Conservation (phyloP, 371 early-diverging fungal species). For the Umbelopsis sp. region DNA sequence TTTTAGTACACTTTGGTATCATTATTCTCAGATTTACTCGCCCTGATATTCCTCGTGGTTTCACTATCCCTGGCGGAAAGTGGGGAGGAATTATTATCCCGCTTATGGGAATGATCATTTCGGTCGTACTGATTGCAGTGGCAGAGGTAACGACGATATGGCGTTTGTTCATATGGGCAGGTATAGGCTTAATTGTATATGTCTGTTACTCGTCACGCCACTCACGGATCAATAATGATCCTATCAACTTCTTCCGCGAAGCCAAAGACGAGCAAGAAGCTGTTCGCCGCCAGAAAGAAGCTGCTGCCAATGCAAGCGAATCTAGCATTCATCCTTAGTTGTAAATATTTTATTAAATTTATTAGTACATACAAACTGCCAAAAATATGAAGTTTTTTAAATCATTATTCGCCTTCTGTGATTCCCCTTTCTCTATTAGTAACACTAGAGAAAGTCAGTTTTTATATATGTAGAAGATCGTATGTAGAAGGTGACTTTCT, state of each 20-base stretch:
- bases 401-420: too few relatives aligned
- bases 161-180: conserved; percentile 70
- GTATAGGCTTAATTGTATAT: conserved; percentile 74
- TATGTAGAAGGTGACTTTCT: too few relatives aligned
- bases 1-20: conserved; percentile 79
- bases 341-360: background rate
- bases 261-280: conserved; percentile 18
- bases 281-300: background rate
- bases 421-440: too few relatives aligned
- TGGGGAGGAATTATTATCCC: conserved; percentile 59
- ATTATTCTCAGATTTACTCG: conserved; percentile 76
- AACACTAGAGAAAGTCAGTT: too few relatives aligned
- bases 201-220: conserved; percentile 64
- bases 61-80: conserved; percentile 75
- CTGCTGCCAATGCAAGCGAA: background rate
- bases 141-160: conserved; percentile 64
- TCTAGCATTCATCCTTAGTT: background rate
- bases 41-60: conserved; percentile 76
- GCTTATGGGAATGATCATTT: conserved; percentile 59
- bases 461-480: too few relatives aligned
- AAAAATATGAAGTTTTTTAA: background rate
- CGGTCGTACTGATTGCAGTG: conserved; percentile 65
- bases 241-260: conserved; percentile 36
- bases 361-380: background rate
- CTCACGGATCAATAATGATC: conserved; percentile 54